Conservation (phyloP, 768 basidiomycete species). For the Rubroboletus pulcherrimus region DNA sequence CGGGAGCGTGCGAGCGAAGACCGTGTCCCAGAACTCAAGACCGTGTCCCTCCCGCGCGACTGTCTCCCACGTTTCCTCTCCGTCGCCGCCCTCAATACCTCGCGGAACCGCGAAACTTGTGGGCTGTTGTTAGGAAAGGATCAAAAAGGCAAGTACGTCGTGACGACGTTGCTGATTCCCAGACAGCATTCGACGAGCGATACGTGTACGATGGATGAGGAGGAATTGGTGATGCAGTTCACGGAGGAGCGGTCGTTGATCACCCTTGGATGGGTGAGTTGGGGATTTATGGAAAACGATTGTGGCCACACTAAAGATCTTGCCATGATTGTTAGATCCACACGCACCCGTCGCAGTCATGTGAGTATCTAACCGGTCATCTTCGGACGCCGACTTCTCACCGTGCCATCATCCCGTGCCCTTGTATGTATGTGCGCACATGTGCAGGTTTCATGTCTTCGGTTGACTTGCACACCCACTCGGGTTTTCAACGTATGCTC, state of each 20-base stretch:
- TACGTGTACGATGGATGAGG: conserved; percentile 91
- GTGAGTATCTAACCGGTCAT: conserved; percentile 37
- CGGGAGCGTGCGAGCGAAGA: conserved; percentile 32
- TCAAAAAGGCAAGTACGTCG: conserved; percentile 55
- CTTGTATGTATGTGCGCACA: neutral
- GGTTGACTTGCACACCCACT: conserved; percentile 88
- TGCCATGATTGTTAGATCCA: conserved; percentile 58
- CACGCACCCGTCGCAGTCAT: conserved; percentile 87
- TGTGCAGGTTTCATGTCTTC: conserved; percentile 88
- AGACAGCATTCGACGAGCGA: conserved; percentile 85
- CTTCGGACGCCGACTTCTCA: neutral
- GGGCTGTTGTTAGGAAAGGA: conserved; percentile 76
- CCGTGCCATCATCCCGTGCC: neutral
- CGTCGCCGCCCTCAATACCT: conserved; percentile 77
- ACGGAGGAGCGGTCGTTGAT: conserved; percentile 78
- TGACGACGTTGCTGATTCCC: conserved; percentile 85
- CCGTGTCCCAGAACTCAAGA: conserved; percentile 47
- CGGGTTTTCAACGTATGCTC: conserved; percentile 84
- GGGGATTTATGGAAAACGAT: neutral
- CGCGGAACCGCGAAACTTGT: conserved; percentile 79
- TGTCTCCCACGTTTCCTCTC: conserved; percentile 73
- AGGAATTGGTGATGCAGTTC: conserved; percentile 82
- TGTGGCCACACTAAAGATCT: neutral
- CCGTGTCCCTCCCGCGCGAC: conserved; percentile 65
- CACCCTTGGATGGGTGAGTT: conserved; percentile 85